These are phyloP conservation scores for Chaetomidium leptoderma DNA, from an alignment of 495 filamentous ascomycete genomes.

Conservation along the genomic window DNA sequence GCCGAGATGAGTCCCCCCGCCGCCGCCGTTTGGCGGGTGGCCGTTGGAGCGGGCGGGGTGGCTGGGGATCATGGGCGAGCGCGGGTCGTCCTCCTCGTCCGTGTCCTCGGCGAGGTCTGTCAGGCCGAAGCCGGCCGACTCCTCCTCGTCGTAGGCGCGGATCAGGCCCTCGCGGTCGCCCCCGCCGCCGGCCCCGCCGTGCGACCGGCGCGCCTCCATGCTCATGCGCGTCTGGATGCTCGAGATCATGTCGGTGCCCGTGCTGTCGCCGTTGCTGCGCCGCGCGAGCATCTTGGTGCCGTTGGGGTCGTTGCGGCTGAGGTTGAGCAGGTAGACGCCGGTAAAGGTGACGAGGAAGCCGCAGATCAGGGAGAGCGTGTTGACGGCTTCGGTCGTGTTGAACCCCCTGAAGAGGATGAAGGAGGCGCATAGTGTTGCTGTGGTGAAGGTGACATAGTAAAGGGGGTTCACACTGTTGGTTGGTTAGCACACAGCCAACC, in stretches of 20 bases:
- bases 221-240: slow-evolving; percentile 80
- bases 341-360: slow-evolving; percentile 97
- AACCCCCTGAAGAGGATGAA: slow-evolving; percentile 98
- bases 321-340: slow-evolving; percentile 93
- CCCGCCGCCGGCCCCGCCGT: slow-evolving; percentile 53
- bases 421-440: slow-evolving; percentile 85
- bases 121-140: slow-evolving; percentile 59
- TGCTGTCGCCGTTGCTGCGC: slow-evolving; percentile 63
- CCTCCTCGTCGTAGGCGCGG: slow-evolving; percentile 73
- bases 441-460: slow-evolving; percentile 99
- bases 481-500: slow-evolving; percentile 28
- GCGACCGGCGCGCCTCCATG: slow-evolving; percentile 77
- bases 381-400: slow-evolving; percentile 90
- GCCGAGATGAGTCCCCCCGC: slow-evolving; percentile 10
- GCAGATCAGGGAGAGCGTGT: slow-evolving; percentile 82
- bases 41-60: slow-evolving; percentile 21
- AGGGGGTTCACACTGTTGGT: slow-evolving; percentile 84
- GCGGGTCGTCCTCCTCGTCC: slow-evolving; percentile 45
- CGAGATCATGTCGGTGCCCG: slow-evolving; percentile 88
- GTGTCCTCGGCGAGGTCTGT: slow-evolving; percentile 66
- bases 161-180: slow-evolving; percentile 78
- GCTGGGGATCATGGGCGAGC: slow-evolving; percentile 32
- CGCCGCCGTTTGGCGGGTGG: slow-evolving; percentile 8
- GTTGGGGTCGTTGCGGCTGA: slow-evolving; percentile 84
- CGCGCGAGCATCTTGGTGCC: slow-evolving; percentile 63